Evolutionary conservation across 441 rosid genomes (phyloP).

Genomic region (Sinapis alba): DNA sequence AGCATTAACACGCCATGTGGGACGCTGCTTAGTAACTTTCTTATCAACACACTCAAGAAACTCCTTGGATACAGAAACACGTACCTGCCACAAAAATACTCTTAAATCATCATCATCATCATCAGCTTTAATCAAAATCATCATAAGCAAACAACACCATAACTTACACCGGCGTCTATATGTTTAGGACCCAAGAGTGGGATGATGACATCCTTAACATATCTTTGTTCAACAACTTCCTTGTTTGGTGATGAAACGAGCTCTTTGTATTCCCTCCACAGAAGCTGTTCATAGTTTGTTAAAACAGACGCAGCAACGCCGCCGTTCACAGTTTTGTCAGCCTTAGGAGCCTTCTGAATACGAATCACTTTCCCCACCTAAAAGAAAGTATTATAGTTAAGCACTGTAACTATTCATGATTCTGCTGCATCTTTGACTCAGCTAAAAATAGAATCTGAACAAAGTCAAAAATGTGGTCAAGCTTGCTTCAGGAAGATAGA

Average conservation of each 20-base stretch:
- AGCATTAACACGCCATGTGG: slow-evolving; percentile 71
- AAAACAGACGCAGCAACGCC: slow-evolving; percentile 39
- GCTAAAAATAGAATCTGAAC: slow-evolving; percentile 3
- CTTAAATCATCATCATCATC: neutral
- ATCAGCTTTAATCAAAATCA: too few relatives aligned
- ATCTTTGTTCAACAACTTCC: slow-evolving; percentile 63
- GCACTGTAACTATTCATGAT: too few relatives aligned
- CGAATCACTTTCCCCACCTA: slow-evolving; percentile 80
- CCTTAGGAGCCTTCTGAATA: slow-evolving; percentile 54
- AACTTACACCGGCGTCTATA: slow-evolving; percentile 77
- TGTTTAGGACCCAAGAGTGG: slow-evolving; percentile 76
- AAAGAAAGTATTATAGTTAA: too few relatives aligned
- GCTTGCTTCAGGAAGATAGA: too few relatives aligned
- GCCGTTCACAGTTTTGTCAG: slow-evolving; percentile 33
- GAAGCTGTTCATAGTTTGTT: slow-evolving; percentile 56
- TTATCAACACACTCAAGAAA: slow-evolving; percentile 69
- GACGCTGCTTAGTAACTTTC: slow-evolving; percentile 61
- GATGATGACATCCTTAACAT: slow-evolving; percentile 57
- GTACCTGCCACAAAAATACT: slow-evolving; percentile 44
- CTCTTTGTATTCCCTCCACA: slow-evolving; percentile 67
- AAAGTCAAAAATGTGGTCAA: too few relatives aligned
- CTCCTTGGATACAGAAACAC: slow-evolving; percentile 53
- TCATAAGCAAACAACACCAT: neutral
- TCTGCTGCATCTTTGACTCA: too few relatives aligned
- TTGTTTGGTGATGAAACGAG: slow-evolving; percentile 49